Base-by-base conservation (phyloP, 2,329 filamentous ascomycete genomes). In the Exophiala xenobiotica region DNA sequence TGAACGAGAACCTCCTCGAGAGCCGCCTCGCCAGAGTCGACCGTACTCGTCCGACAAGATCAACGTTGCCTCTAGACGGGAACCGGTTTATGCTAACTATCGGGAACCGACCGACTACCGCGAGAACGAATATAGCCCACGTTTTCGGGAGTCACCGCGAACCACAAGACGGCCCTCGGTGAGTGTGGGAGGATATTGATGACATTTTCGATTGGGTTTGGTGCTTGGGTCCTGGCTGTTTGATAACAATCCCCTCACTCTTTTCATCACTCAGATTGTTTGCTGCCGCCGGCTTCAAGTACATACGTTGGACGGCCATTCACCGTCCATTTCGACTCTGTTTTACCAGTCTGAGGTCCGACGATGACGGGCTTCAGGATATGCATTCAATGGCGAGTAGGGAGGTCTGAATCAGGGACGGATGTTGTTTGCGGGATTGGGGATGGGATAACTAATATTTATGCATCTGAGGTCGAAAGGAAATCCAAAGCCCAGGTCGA, bases 111-210 rank as follows among this genome's bases (percentile, higher is more conserved):
- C 46, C 14, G 51, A 54, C 8, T 50, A 54, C 27, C 46, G 54
- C 20, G 47, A 51, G n/a, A 24, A 24, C 14, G 51, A 57, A 23
- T 49, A 46, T 22, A 39, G 46, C 5, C 41, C 48, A 22, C 48
- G 51, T 37, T 52, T 50, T 19, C 55, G 51, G 3, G 55, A 58
- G 11, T 37, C 49, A 6, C 49, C 49, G 7, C 46, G 46, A 37
- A 52, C 49, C 7, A 20, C 48, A 12, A 38, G 55, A 51, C 48
- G 55, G 16, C 55, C 55, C 14, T 58, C 55, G 6, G 52, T 58
- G 20, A 56, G 50, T 22, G 53, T 46, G 22, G 48, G 48, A 45
- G 48, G 31, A 16, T 56, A 56, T 29, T 56, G 43, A 43, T 26
- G 37, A 46, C 16, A 29, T 14, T 31, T 14, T 27, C 14, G 18